Conservation (phyloP, 352 stramenopile genomes). For the Phytopythium sindhum region DNA sequence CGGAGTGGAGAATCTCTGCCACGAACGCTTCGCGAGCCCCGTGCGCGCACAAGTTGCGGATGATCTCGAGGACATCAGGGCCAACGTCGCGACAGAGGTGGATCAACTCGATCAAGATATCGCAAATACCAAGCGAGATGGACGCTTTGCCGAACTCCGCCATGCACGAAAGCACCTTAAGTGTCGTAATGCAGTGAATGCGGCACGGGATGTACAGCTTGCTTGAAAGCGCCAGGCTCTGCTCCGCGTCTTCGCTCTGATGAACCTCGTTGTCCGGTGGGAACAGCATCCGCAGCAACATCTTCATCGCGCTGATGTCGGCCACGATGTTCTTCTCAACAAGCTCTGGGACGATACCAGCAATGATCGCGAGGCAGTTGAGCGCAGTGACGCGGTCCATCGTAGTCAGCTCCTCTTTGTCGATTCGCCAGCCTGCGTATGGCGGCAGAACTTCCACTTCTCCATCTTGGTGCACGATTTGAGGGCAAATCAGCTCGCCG, state of each 20-base stretch:
- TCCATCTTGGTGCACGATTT: constrained; percentile 26
- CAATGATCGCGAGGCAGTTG: constrained; percentile 60
- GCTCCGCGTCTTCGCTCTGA: constrained; percentile 44
- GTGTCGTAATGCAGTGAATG: constrained; percentile 53
- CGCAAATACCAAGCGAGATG: constrained; percentile 62
- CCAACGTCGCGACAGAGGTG: constrained; percentile 58
- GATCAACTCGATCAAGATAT: constrained; percentile 75
- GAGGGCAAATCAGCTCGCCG: constrained; percentile 39
- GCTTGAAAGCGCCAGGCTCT: constrained; percentile 44
- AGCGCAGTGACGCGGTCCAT: constrained; percentile 57
- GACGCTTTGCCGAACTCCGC: constrained; percentile 47
- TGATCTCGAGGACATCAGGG: constrained; percentile 48
- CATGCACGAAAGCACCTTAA: constrained; percentile 55
- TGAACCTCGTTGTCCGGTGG: constrained; percentile 78
- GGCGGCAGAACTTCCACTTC: constrained; percentile 30
- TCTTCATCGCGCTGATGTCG: constrained; percentile 63
- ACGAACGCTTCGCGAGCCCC: constrained; percentile 42
- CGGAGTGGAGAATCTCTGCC: constrained; percentile 64
- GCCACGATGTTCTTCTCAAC: constrained; percentile 57
- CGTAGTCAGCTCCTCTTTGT: constrained; percentile 41
- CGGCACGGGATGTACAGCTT: constrained; percentile 65
- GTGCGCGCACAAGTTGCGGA: constrained; percentile 63
- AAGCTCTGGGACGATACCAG: constrained; percentile 44
- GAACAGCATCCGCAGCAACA: constrained; percentile 70
- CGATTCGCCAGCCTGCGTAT: constrained; percentile 58